Percentiles rank a stretch among this genome's conserved stretches.
phyloP scores from a whole-genome alignment of 192 early-diverging fungal species.

The Linnemannia hyalina region DNA sequence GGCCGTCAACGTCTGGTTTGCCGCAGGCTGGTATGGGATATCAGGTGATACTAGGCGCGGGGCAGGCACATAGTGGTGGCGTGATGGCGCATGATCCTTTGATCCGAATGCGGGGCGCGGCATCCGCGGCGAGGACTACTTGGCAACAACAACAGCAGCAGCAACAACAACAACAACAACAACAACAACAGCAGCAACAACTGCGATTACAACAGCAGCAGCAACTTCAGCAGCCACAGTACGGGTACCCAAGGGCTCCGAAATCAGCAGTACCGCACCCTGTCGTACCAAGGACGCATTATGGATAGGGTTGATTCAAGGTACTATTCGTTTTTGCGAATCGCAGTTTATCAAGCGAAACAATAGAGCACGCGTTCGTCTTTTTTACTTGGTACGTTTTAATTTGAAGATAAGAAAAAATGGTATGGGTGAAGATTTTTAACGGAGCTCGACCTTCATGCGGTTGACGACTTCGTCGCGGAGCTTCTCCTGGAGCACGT shows the following conservation, averaged over 20 bases:
- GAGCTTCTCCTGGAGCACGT: slow-evolving; percentile 88
- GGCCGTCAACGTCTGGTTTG: neutral
- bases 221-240: neutral
- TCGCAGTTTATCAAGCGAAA: too few species aligned
- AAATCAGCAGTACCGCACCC: neutral
- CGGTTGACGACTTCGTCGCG: slow-evolving; percentile 71
- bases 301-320: neutral
- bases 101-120: neutral
- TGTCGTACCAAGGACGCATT: neutral
- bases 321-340: neutral
- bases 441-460: slow-evolving; percentile 85
- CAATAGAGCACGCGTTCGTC: neutral
- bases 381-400: neutral
- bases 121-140: neutral
- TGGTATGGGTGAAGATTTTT: slow-evolving; percentile 8
- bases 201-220: neutral
- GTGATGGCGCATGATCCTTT: neutral
- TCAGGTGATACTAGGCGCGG: neutral
- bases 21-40: neutral
- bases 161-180: neutral
- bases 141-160: slow-evolving; percentile 33
- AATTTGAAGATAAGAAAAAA: neutral
- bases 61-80: neutral
- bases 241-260: neutral
- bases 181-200: slow-evolving; percentile 16